Percentiles rank a stretch among this genome's conserved stretches.
phyloP scores from a whole-genome alignment of 768 basidiomycete genomes.

The Trametes cubensis region DNA sequence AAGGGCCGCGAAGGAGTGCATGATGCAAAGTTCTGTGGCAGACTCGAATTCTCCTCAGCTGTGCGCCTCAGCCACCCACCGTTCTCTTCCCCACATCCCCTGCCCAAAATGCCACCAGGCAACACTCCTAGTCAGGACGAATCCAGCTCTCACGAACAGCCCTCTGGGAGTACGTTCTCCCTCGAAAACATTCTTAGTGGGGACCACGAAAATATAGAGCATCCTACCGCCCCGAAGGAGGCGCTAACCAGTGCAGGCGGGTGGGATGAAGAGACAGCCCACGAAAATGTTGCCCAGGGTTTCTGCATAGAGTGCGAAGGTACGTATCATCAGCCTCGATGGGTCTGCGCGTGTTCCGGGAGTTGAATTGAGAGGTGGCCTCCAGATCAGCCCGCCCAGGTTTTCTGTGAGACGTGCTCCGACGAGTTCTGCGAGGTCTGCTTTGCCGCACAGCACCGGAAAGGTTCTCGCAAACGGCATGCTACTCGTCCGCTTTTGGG shows the following conservation, averaged over 20 bases:
- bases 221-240: constrained; percentile 45
- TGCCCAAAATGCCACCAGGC: constrained; percentile 18
- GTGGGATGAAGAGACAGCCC: constrained; percentile 66
- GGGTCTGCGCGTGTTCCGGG: neutral
- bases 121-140: constrained; percentile 6
- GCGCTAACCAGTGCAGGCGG: constrained; percentile 44
- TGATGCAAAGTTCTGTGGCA: constrained; percentile 4
- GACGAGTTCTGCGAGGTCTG: constrained; percentile 86
- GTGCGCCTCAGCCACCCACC: constrained; percentile 15
- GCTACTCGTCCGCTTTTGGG: constrained; percentile 48
- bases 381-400: constrained; percentile 80
- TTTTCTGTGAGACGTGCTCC: constrained; percentile 69
- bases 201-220: constrained; percentile 64
- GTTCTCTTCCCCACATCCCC: constrained; percentile 5
- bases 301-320: constrained; percentile 89
- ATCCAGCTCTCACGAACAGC: neutral
- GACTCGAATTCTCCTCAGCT: neutral
- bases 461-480: constrained; percentile 75
- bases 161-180: constrained; percentile 43
- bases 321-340: constrained; percentile 35
- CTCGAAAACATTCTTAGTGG: constrained; percentile 71
- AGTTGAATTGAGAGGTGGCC: constrained; percentile 5
- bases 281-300: constrained; percentile 55
- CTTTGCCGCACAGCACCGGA: constrained; percentile 82
- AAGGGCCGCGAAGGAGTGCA: neutral